Conservation (phyloP, 768 basidiomycete species). For the Tulasnella sp. region DNA sequence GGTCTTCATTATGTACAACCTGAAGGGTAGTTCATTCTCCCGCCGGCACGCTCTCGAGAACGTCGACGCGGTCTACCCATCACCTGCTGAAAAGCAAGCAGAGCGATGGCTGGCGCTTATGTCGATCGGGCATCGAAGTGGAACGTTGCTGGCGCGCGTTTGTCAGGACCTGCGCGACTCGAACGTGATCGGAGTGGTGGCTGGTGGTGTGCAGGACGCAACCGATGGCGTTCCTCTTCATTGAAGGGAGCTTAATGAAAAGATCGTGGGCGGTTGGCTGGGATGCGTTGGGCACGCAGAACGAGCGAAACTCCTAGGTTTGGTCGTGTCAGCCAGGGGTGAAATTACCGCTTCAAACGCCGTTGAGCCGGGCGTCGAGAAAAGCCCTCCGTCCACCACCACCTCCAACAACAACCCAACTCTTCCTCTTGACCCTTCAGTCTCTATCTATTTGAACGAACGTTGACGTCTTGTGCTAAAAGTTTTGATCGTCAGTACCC, state of each 20-base stretch:
- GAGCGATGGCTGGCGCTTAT: constrained; percentile 3
- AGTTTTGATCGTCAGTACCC: not conserved
- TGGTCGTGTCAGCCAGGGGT: constrained; percentile 1
- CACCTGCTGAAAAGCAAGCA: not conserved
- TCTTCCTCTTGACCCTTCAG: not conserved
- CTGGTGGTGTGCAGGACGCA: not conserved
- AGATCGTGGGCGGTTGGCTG: not conserved
- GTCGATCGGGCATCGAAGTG: not conserved
- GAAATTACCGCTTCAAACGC: constrained; percentile 18
- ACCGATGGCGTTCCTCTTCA: not conserved
- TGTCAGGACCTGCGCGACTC: not conserved
- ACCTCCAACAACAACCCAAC: not conserved
- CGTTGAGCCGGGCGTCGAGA: not conserved
- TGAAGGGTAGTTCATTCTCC: not conserved
- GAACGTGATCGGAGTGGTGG: not conserved
- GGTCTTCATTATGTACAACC: constrained; percentile 2
- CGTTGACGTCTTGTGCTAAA: not conserved
- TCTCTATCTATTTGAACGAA: not conserved
- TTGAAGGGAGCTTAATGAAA: not conserved
- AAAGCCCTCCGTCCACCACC: constrained; percentile 16
- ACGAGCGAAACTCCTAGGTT: not conserved
- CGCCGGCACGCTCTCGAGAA: not conserved
- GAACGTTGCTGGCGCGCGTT: constrained; percentile 3
- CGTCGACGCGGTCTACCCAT: not conserved
- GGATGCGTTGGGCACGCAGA: not conserved